phyloP scores from a whole-genome alignment of 106 monocot species.

The Phalaenopsis aphrodite region DNA sequence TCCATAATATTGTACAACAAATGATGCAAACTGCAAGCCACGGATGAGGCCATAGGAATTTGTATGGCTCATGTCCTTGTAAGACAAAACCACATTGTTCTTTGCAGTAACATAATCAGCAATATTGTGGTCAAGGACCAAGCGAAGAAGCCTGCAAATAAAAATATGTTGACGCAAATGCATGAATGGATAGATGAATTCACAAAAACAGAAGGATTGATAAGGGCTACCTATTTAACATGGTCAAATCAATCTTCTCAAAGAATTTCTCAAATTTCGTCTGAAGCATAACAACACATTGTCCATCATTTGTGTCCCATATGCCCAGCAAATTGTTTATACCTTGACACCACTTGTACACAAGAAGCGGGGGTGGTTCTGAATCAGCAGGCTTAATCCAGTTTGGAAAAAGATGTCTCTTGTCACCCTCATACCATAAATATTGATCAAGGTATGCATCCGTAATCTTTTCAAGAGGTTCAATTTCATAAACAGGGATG shows the following conservation, averaged over 20 bases:
- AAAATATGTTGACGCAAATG: background rate
- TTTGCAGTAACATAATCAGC: slow-evolving; percentile 99
- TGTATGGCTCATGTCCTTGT: slow-evolving; percentile 99
- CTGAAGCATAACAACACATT: slow-evolving; percentile 99
- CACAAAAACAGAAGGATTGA: background rate
- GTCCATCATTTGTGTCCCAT: slow-evolving; percentile 98
- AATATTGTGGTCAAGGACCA: slow-evolving; percentile 98
- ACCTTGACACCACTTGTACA: slow-evolving; percentile 99
- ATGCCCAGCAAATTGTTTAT: slow-evolving; percentile 92
- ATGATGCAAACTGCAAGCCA: slow-evolving; percentile 98
- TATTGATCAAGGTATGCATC: slow-evolving; percentile 99
- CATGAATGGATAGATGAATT: background rate
- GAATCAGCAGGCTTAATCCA: slow-evolving; percentile 99
- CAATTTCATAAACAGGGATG: slow-evolving; percentile 99
- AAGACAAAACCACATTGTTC: slow-evolving; percentile 96
- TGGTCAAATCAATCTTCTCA: slow-evolving; percentile 98
- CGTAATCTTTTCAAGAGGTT: slow-evolving; percentile 99
- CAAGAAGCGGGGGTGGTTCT: slow-evolving; percentile 96
- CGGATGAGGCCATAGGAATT: slow-evolving; percentile 99
- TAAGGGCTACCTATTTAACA: slow-evolving; percentile 73
- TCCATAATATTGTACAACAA: slow-evolving; percentile 99
- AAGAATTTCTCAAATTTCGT: slow-evolving; percentile 99
- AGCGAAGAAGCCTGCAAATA: slow-evolving; percentile 67
- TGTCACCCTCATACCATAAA: slow-evolving; percentile 99
- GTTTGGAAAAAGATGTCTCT: slow-evolving; percentile 94